Evolutionary conservation across 2,329 filamentous ascomycete genomes (phyloP), one percentile per base, ranked within the genome.

Genomic region (Fusarium penzigii): DNA sequence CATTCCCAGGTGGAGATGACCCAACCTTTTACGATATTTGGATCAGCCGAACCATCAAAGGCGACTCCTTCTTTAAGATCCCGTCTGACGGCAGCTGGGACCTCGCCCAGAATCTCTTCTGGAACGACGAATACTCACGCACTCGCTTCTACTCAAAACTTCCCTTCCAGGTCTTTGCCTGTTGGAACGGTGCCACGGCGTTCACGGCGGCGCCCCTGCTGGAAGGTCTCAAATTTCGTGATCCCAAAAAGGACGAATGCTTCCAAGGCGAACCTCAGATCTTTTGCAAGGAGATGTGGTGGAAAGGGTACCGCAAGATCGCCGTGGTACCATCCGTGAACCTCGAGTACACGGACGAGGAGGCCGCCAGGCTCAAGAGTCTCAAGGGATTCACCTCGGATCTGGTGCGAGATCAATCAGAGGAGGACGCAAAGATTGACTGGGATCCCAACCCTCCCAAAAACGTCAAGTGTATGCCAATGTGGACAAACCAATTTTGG

Each of bases 141-240:
- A 47, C 55, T 7, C 67, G 74, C n/a, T 75, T 74, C 53, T 43
- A 56, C 1, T 58, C 58, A 1, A 65, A 70, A 29, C 67, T 69
- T 17, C 81, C 82, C 1, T 79, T 85, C 56, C 83, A 85, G 65
- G 82, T 84, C 0, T 85, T 82, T 49, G 66, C 81, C 1, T 86
- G 83, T 67, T 85, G 83, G 82, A 84, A 85, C 57, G 83, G 83
- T 13, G 79, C 77, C 0, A 72, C 73, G 0, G 76, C 74, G 0
- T 77, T 85, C 45, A 69, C 69, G 0, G 81, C 80, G 41, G 79
- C 81, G 1, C 62, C 85, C 3, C 55, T 82, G 6, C 69, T 68
- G 0, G 66, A 68, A 0, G 68, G 68, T 20, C 62, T 84, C 3
- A 55, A 63, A 7, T 85, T 85, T 59, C 73, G 82, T 2, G 61